These are phyloP conservation scores for Nothomitra cinnamomea DNA, from an alignment of 2,329 filamentous ascomycete species.

Conservation along the genomic window DNA sequence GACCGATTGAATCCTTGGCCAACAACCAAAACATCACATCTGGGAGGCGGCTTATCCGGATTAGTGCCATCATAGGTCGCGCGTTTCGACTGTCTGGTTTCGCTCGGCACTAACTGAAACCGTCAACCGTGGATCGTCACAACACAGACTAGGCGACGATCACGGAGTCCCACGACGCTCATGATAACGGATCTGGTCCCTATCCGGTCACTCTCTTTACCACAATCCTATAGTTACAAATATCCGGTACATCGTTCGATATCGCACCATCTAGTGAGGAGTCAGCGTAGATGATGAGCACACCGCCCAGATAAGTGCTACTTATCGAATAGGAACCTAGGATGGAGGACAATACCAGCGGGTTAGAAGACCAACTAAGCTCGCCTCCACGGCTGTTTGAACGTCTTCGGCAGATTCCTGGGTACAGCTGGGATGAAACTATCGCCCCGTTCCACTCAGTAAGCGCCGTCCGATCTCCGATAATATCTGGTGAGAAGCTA, in stretches of 20 bases:
- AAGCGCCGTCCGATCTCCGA: constrained; percentile 2
- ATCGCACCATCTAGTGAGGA: not conserved
- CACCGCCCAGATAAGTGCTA: not conserved
- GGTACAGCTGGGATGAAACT: constrained; percentile 58
- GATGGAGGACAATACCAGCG: not conserved
- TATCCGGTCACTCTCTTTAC: not conserved
- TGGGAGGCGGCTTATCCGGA: too few relatives aligned
- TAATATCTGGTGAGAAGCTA: constrained; percentile 9
- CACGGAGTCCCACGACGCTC: too few relatives aligned
- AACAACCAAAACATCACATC: too few relatives aligned
- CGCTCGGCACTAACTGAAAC: too few relatives aligned
- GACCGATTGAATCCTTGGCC: too few relatives aligned
- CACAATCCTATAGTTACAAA: not conserved
- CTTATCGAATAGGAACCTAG: not conserved
- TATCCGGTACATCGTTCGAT: not conserved
- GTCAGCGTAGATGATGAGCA: not conserved
- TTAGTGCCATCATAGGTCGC: too few relatives aligned
- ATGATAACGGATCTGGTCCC: not conserved
- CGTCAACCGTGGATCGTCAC: too few relatives aligned
- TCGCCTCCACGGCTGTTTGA: constrained; percentile 44
- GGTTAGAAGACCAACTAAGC: constrained; percentile 25
- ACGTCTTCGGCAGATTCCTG: constrained; percentile 52
- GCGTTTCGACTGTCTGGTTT: too few relatives aligned
- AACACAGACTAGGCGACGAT: too few relatives aligned
- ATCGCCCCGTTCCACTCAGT: constrained; percentile 20